Evolutionary conservation across 2,329 filamentous ascomycete species (phyloP).

Genomic region (Elsinoe necatrix): DNA sequence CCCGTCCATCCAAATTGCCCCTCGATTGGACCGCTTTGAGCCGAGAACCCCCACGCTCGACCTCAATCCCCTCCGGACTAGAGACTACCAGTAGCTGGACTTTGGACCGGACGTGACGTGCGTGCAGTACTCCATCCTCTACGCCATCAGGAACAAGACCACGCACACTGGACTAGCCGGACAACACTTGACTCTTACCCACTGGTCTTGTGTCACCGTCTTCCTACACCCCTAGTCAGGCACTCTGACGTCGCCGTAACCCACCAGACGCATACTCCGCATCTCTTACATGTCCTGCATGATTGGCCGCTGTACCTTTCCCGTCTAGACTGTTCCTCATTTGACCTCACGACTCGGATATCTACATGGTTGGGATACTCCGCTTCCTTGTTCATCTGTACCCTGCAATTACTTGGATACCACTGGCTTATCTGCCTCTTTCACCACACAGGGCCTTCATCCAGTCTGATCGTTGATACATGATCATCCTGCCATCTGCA

Average conservation of each 20-base stretch:
- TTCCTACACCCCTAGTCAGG: neutral
- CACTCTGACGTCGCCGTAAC: neutral
- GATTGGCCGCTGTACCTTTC: neutral
- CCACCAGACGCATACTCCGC: conserved; percentile 12
- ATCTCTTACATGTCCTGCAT: neutral
- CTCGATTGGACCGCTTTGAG: conserved; percentile 10
- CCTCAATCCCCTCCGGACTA: neutral
- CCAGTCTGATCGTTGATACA: neutral
- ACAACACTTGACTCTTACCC: neutral
- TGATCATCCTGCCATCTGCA: neutral
- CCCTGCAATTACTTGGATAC: neutral
- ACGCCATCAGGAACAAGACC: conserved; percentile 9
- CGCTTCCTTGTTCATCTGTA: neutral
- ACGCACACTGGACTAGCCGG: neutral
- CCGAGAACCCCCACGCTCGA: conserved; percentile 2
- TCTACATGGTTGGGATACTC: neutral
- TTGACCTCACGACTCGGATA: neutral
- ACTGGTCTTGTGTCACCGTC: neutral
- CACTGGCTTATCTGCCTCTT: neutral
- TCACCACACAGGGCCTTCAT: neutral
- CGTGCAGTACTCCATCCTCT: neutral
- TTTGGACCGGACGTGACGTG: conserved; percentile 6
- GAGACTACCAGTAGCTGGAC: neutral
- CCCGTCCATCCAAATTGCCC: neutral
- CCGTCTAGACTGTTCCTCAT: neutral